Conservation (phyloP, 73 alveolate species). For the Durusdinium trenchii region DNA sequence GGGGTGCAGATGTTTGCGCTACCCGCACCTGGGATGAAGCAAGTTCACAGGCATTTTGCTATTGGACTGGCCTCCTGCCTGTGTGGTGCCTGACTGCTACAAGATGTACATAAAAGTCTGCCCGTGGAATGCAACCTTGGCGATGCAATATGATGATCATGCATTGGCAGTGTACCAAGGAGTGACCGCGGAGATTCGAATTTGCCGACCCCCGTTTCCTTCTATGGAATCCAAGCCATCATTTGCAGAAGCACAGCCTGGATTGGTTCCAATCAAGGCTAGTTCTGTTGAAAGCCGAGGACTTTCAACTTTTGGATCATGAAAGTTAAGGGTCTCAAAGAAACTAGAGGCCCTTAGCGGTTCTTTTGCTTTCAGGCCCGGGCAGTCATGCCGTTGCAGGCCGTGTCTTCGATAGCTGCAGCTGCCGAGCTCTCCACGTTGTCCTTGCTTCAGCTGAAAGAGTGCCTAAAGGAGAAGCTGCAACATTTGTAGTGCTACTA, state of each 20-base stretch:
- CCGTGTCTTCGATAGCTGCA: neutral
- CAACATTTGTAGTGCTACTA: no score
- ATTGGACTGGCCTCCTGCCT: neutral
- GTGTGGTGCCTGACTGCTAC: neutral
- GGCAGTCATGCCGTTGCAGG: neutral
- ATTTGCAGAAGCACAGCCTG: neutral
- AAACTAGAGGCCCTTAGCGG: no score
- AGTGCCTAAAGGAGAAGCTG: conserved; percentile 88
- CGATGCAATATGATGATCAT: neutral
- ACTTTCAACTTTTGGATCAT: neutral
- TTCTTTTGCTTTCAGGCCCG: no score
- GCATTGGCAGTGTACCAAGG: neutral
- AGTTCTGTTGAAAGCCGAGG: neutral
- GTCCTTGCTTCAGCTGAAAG: conserved; percentile 44
- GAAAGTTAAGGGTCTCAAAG: no score
- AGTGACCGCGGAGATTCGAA: neutral
- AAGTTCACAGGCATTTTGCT: neutral
- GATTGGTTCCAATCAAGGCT: neutral
- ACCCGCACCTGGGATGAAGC: conserved; percentile 7
- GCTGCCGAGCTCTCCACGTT: neutral
- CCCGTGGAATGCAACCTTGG: neutral
- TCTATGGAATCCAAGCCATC: neutral
- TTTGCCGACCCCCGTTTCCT: conserved; percentile 30
- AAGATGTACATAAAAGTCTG: neutral
- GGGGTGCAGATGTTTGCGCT: conserved; percentile 73